These are phyloP conservation scores for Suhomyces choctaworum DNA, from an alignment of 1,139 yeast genomes.

Conservation along the genomic window DNA sequence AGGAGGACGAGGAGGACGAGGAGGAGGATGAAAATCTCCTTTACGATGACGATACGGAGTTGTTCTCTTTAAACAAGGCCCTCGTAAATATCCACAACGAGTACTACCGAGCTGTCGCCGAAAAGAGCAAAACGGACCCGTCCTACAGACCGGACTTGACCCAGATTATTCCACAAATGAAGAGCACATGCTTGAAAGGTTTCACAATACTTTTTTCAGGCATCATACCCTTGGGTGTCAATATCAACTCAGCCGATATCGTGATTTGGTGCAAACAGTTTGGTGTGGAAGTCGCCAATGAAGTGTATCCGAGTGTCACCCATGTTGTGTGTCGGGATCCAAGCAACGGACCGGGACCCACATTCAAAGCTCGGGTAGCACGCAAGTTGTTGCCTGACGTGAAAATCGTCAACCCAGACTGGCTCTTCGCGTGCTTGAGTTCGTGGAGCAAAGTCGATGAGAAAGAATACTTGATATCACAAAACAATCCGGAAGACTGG, in stretches of 20 bases:
- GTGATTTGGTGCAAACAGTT: slow-evolving; percentile 91
- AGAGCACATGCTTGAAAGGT: slow-evolving; percentile 64
- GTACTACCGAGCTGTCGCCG: slow-evolving; percentile 56
- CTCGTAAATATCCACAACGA: slow-evolving; percentile 62
- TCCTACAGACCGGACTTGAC: slow-evolving; percentile 56
- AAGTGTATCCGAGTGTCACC: slow-evolving; percentile 73
- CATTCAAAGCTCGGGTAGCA: slow-evolving; percentile 75
- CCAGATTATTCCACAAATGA: slow-evolving; percentile 69
- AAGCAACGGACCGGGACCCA: slow-evolving; percentile 34
- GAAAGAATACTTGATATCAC: slow-evolving; percentile 54
- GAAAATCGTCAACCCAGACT: slow-evolving; percentile 85
- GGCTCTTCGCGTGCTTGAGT: slow-evolving; percentile 86
- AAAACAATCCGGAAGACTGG: slow-evolving; percentile 45
- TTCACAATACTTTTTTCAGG: slow-evolving; percentile 82
- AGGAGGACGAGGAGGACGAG: slow-evolving; percentile 26
- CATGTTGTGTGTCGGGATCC: slow-evolving; percentile 83
- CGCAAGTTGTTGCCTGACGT: slow-evolving; percentile 63
- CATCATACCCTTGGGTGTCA: slow-evolving; percentile 74
- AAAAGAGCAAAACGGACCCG: slow-evolving; percentile 12
- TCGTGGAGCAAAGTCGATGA: slow-evolving; percentile 75
- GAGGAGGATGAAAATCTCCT: slow-evolving; percentile 58
- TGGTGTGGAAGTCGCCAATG: slow-evolving; percentile 83
- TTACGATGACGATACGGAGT: slow-evolving; percentile 80
- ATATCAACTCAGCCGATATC: slow-evolving; percentile 72
- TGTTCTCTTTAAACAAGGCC: slow-evolving; percentile 62